phyloP scores from a whole-genome alignment of 2,329 filamentous ascomycete species.

The Aspergillus niger region DNA sequence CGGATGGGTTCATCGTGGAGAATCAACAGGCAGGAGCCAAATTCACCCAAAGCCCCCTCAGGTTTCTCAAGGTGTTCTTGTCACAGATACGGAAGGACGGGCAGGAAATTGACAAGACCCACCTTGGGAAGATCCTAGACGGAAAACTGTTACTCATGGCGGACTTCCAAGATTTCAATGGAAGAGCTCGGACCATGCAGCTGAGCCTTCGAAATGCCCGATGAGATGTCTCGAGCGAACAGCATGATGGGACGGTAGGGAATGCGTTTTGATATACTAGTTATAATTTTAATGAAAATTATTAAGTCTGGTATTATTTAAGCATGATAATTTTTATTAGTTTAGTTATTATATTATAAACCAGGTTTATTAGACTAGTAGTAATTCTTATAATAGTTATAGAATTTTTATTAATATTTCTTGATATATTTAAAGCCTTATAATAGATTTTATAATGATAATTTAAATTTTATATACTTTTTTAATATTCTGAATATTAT shows the following conservation, averaged over 20 bases:
- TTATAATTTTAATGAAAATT: no score
- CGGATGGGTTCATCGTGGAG: constrained; percentile 28
- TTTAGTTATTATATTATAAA: no score
- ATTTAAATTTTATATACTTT: no score
- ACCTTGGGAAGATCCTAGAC: constrained; percentile 48
- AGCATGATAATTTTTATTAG: no score
- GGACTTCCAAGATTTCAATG: constrained; percentile 13
- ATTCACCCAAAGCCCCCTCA: constrained; percentile 45
- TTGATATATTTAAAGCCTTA: no score
- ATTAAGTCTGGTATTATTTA: no score
- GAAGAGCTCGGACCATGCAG: constrained; percentile 1
- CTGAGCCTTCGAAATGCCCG: neutral
- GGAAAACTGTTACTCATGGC: constrained; percentile 25
- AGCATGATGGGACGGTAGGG: neutral
- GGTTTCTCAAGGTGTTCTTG: constrained; percentile 44
- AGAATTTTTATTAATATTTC: no score
- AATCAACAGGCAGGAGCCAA: constrained; percentile 22
- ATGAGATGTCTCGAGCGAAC: neutral
- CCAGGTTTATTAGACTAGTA: no score
- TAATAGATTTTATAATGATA: no score
- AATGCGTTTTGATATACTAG: neutral
- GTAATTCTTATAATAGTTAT: no score
- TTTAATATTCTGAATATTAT: no score
- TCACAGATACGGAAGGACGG: constrained; percentile 38
- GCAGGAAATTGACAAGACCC: constrained; percentile 46